Conservation (phyloP, 805 yeast genomes). For the Kodamaea neixiangensis region DNA sequence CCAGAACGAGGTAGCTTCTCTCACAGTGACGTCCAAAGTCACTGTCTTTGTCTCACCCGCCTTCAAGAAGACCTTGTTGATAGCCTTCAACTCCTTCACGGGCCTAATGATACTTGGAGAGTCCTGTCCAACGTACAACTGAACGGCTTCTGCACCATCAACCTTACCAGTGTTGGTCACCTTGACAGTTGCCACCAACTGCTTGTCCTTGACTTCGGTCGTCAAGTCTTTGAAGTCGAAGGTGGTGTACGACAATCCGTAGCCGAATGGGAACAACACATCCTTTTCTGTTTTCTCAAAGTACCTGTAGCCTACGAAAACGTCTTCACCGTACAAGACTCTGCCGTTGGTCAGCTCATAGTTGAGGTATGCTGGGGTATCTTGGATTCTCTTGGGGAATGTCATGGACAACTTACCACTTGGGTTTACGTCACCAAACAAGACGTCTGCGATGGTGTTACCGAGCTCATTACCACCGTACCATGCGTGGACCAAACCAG, state of each 20-base stretch:
- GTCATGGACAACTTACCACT: slow-evolving; percentile 58
- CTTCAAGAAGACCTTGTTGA: slow-evolving; percentile 47
- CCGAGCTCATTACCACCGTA: slow-evolving; percentile 61
- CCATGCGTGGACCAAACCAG: slow-evolving; percentile 54
- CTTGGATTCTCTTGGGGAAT: slow-evolving; percentile 52
- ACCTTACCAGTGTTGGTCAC: slow-evolving; percentile 51
- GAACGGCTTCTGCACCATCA: slow-evolving; percentile 57
- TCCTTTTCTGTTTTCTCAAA: slow-evolving; percentile 53
- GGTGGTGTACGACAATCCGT: slow-evolving; percentile 59
- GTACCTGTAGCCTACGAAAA: slow-evolving; percentile 62
- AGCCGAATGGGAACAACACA: slow-evolving; percentile 62
- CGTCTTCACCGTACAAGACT: slow-evolving; percentile 63
- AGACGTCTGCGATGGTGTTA: slow-evolving; percentile 59
- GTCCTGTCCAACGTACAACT: slow-evolving; percentile 48
- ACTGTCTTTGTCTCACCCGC: slow-evolving; percentile 47
- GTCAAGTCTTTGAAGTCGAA: slow-evolving; percentile 44
- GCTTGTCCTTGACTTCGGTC: slow-evolving; percentile 26
- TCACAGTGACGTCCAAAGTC: slow-evolving; percentile 37
- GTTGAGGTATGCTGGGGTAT: slow-evolving; percentile 60
- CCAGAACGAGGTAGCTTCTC: slow-evolving; percentile 56
- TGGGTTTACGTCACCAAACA: slow-evolving; percentile 62
- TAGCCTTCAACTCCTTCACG: slow-evolving; percentile 59
- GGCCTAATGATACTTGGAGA: slow-evolving; percentile 50
- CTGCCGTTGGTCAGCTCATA: slow-evolving; percentile 53
- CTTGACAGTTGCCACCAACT: slow-evolving; percentile 33